phyloP scores from a whole-genome alignment of 345 rosid genomes.

The Arabidopsis suecica region DNA sequence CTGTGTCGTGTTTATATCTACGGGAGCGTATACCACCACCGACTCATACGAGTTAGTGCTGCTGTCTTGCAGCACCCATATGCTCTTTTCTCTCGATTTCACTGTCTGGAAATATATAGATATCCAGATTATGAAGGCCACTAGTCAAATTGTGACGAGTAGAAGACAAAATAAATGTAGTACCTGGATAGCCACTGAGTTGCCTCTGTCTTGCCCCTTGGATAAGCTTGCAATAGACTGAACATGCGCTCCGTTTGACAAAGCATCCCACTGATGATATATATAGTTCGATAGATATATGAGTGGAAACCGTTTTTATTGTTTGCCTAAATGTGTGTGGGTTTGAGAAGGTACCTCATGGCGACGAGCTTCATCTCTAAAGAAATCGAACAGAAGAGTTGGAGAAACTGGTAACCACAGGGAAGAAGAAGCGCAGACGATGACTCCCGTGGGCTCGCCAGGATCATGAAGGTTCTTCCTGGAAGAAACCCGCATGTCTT shows the following conservation, averaged over 20 bases:
- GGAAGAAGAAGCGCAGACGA: slow-evolving; percentile 88
- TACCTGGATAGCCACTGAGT: slow-evolving; percentile 85
- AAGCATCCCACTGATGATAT: slow-evolving; percentile 83
- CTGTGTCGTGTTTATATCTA: slow-evolving; percentile 79
- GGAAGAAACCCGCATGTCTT: slow-evolving; percentile 85
- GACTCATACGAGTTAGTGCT: slow-evolving; percentile 88
- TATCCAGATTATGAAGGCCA: background rate
- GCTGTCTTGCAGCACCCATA: slow-evolving; percentile 90
- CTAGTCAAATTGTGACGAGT: background rate
- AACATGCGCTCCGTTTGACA: slow-evolving; percentile 69
- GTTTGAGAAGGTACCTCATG: slow-evolving; percentile 63
- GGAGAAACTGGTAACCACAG: slow-evolving; percentile 85
- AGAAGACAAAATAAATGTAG: slow-evolving; percentile 28
- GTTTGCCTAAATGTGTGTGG: background rate
- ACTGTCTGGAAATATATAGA: slow-evolving; percentile 55
- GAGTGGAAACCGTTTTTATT: slow-evolving; percentile 6
- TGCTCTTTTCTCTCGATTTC: slow-evolving; percentile 71
- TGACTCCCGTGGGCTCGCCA: slow-evolving; percentile 90
- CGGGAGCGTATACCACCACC: slow-evolving; percentile 79
- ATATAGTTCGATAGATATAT: background rate
- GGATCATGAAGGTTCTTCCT: slow-evolving; percentile 94
- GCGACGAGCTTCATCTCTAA: slow-evolving; percentile 81
- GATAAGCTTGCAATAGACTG: slow-evolving; percentile 79
- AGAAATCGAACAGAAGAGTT: slow-evolving; percentile 73
- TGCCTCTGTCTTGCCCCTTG: slow-evolving; percentile 95